Evolutionary conservation across 1,284 basidiomycete genomes (phyloP).

Genomic region (Mycena sp.): DNA sequence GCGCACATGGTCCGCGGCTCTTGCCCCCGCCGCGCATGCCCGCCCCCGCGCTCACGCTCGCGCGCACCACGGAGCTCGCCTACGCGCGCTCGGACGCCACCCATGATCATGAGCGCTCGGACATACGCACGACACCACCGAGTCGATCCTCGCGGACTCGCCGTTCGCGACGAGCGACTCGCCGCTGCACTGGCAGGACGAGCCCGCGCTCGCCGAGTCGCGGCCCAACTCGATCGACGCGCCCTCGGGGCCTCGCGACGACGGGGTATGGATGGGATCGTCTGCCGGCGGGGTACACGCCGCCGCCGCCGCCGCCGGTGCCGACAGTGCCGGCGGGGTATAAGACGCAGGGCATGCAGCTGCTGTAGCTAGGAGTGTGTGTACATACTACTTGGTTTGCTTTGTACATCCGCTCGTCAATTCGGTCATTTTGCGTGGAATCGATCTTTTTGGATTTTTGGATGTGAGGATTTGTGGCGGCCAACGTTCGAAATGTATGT

Average conservation of each 20-base stretch:
- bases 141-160: slow-evolving; percentile 21
- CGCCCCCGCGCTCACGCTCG: background rate
- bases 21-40: background rate
- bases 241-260: background rate
- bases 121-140: background rate
- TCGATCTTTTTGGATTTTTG: too few species aligned
- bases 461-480: too few species aligned
- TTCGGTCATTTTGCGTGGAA: too few species aligned
- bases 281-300: too few species aligned
- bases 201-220: slow-evolving; percentile 30
- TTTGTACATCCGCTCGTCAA: too few species aligned
- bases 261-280: background rate
- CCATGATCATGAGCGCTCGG: slow-evolving; percentile 3
- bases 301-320: too few species aligned
- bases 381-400: too few species aligned
- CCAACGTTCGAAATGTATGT: too few species aligned
- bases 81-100: background rate
- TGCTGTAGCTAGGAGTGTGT: too few species aligned
- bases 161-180: slow-evolving; percentile 21
- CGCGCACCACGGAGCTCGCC: too few species aligned
- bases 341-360: too few species aligned
- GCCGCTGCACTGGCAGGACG: slow-evolving; percentile 28
- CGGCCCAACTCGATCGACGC: slow-evolving; percentile 24
- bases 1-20: background rate
- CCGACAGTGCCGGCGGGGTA: too few species aligned